Base-by-base conservation (phyloP, 768 basidiomycete species). In the Podaxis sp. region DNA sequence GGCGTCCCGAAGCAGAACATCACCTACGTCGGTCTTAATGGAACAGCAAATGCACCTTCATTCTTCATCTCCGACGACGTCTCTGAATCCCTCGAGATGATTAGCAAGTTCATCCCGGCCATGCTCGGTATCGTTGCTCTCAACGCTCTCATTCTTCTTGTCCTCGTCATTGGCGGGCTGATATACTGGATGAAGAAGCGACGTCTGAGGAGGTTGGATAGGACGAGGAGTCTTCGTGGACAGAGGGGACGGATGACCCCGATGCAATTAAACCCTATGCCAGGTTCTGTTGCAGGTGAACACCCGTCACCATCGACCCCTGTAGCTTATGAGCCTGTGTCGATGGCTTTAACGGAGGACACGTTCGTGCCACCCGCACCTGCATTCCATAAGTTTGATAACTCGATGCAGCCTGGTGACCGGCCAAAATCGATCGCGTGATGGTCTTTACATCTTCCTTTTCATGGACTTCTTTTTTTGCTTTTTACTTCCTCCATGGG, bases 91-190 rank as follows among this genome's bases (percentile, higher is more conserved):
- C 71, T 94, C 55, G 82, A 84, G 68, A 80, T 80, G 67, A 80
- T 94, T 66, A 79, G 81, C 50, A 80, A 76, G 27, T 86, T 81
- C 72, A 74, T 93, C 52, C 91, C 91, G 23, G 87, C 83, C 25
- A 83, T 93, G 76, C 77, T 93, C 54, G 91, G 78, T 27, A 72
- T 93, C 61, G 83, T 92, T 67, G 91, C 85, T 37, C 77, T 93
- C 65, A 94, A 94, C 67, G 87, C 90, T 5, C 73, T 91, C 27
- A 78, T 90, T 57, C 71, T 93, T 61, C 70, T 90, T 57, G 72
- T 80, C 28, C 79, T 91, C 59, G 70, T 77, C 62, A 70, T 84
- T 37, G 77, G 79, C 5, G 89, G 82, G 64, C 71, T 83, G 54
- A 66, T 84, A 52, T 75, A 79, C 42, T 74, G 85, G 65, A 86